Evolutionary conservation across 1,284 basidiomycete species (phyloP).

Genomic region (Volvariella volvacea): DNA sequence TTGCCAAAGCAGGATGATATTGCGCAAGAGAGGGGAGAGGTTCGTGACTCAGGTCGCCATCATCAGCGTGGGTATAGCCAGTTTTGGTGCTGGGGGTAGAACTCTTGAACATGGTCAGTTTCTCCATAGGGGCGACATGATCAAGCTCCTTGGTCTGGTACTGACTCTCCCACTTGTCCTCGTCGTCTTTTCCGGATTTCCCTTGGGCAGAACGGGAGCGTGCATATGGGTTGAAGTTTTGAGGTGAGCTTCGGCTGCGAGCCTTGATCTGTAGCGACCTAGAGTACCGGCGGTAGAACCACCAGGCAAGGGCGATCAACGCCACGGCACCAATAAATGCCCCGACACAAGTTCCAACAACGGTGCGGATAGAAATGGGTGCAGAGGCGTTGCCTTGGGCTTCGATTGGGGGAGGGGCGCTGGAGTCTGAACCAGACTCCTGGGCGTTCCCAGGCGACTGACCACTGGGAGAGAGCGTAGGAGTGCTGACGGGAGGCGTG

Average conservation of each 20-base stretch:
- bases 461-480: too few relatives aligned
- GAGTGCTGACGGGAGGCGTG: too few relatives aligned
- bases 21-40: slow-evolving; percentile 37
- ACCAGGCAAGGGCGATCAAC: slow-evolving; percentile 39
- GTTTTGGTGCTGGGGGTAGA: slow-evolving; percentile 44
- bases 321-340: slow-evolving; percentile 38
- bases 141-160: slow-evolving; percentile 34
- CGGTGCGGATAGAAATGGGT: slow-evolving; percentile 39
- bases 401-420: slow-evolving; percentile 10
- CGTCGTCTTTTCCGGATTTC: slow-evolving; percentile 38
- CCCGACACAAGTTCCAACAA: slow-evolving; percentile 45
- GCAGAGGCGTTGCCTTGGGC: slow-evolving; percentile 18
- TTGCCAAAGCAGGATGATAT: slow-evolving; percentile 48
- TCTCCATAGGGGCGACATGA: slow-evolving; percentile 40
- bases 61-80: slow-evolving; percentile 34
- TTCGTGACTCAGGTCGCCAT: slow-evolving; percentile 20
- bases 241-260: slow-evolving; percentile 16
- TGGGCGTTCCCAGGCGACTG: neutral
- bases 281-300: slow-evolving; percentile 41
- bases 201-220: slow-evolving; percentile 37
- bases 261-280: slow-evolving; percentile 21
- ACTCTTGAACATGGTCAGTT: slow-evolving; percentile 65
- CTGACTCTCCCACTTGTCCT: slow-evolving; percentile 37
- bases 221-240: slow-evolving; percentile 24
- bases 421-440: slow-evolving; percentile 12